phyloP scores from a whole-genome alignment of 805 yeast species.

The Saturnispora zaruensis region DNA sequence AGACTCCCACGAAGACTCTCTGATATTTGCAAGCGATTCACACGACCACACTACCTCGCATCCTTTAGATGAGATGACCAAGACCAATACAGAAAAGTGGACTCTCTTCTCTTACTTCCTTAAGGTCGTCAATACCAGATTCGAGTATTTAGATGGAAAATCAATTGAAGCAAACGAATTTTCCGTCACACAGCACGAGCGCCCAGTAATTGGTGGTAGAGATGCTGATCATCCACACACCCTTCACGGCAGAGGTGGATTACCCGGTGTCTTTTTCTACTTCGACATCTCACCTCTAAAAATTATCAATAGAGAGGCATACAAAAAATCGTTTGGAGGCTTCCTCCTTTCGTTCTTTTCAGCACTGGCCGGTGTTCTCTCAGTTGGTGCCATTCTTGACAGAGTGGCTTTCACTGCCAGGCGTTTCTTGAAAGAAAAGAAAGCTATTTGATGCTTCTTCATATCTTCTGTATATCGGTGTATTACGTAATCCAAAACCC shows the following conservation, averaged over 20 bases:
- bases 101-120: constrained; percentile 70
- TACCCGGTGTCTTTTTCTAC: constrained; percentile 80
- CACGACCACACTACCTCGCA: constrained; percentile 39
- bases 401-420: constrained; percentile 86
- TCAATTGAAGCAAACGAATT: constrained; percentile 78
- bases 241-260: constrained; percentile 72
- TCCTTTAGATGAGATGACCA: constrained; percentile 55
- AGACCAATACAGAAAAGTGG: constrained; percentile 38
- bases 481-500: neutral
- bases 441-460: constrained; percentile 21
- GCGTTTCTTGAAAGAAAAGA: constrained; percentile 60
- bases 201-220: constrained; percentile 78
- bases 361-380: constrained; percentile 86
- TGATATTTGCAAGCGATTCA: constrained; percentile 11
- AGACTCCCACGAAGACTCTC: constrained; percentile 28
- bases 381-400: constrained; percentile 86
- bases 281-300: constrained; percentile 92
- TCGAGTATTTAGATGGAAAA: constrained; percentile 51
- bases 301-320: constrained; percentile 74
- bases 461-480: neutral
- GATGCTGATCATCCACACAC: constrained; percentile 91
- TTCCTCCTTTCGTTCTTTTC: constrained; percentile 77
- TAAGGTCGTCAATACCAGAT: constrained; percentile 86
- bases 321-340: constrained; percentile 70
- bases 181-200: constrained; percentile 78